Evolutionary conservation across 73 alveolate species (phyloP), one percentile per base, ranked within the genome.

Genomic region (Paramecium octaurelia): DNA sequence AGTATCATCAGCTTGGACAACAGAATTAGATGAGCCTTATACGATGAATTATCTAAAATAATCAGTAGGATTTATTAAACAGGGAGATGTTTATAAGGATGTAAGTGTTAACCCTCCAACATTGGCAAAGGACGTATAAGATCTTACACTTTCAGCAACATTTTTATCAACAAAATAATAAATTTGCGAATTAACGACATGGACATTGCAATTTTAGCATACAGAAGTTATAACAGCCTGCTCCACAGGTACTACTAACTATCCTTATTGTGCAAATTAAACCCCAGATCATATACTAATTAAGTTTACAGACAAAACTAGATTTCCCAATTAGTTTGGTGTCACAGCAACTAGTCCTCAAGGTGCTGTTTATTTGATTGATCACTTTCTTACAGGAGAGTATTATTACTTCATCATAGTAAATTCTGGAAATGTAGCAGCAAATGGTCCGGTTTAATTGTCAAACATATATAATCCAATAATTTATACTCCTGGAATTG

Each of bases 11-110:
- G 86, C 93, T 40, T 86, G 69, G 50, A 86, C 93, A 36, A 58
- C 93, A 8, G 93, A 86, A 8, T 64, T 86, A 60, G 68, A 73
- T 40, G 88, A 60, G 8, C 93, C 93, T 12, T 86, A 86, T 36
- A 86, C 69, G 14, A 58, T 86, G 70, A 86, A 86, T 59, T 58
- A 54, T n/a, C 38, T 86, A 31, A 71, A 71, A 36, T 27, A 18
- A 36, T 71, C 86, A 27, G 43, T 71, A 27, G 86, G 59, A 36
- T 71, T 34, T 9, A 71, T 71, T 1, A 40, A 27, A 27, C 35
- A 29, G 11, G 86, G 86, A 20, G 50, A 29, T 34, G 86, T 71
- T 71, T 34, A 36, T 71, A 71, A 71, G 35, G 86, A 71, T 71
- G 86, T 71, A 34, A 71, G 20, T 71, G 12, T 10, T 4, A 71